Base-by-base conservation (phyloP, 164 flowering plant species). In the Dillenia suffruticosa region DNA sequence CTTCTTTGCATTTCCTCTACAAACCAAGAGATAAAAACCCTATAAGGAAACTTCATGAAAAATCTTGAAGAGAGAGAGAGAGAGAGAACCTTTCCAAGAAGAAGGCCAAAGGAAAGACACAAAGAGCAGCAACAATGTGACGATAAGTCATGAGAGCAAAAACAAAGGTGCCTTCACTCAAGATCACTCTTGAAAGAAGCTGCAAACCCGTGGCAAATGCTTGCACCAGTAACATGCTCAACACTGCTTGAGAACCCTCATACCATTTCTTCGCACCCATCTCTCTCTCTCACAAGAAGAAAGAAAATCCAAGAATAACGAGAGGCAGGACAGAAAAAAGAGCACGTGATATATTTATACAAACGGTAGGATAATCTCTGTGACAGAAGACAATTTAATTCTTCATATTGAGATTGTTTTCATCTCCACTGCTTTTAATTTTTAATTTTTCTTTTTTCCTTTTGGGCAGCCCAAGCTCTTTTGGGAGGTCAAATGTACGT, bases 91-190 rank as follows among this genome's bases (percentile, higher is more conserved):
- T 81, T 69, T 85, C 88, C 5, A 67, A 50, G 53, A 49, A 65
- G 43, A 73, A 64, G 22, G 84, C 85, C 32, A 85, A 68, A 43
- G 88, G 88, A 6, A 72, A 71, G 8, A 85, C 72, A 47, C 77
- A 75, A 11, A 80, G 1, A 15, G 86, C 77, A 16, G 82, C 90
- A 47, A 85, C 74, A 8, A 81, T 10, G 44, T 75, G 76, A 13
- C 90, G 80, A 52, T 85, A 85, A 0, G 81, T 61, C 68, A 83
- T 57, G 43, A 85, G 67, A 9, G 86, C 81, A 32, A 81, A 80
- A 17, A 85, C 49, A 68, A 83, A 83, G 22, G 68, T 69, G 0
- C 87, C 90, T 13, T 77, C 49, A 13, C 14, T 51, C 14, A 85
- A 40, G 7, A 80, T 69, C 1, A 81, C 62, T 45, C 68, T 66